A percentile compares a stretch with the other conserved stretches of the same genome.
Evolutionary conservation across 768 basidiomycete species (phyloP).

Genomic region (Mycena haematopus): DNA sequence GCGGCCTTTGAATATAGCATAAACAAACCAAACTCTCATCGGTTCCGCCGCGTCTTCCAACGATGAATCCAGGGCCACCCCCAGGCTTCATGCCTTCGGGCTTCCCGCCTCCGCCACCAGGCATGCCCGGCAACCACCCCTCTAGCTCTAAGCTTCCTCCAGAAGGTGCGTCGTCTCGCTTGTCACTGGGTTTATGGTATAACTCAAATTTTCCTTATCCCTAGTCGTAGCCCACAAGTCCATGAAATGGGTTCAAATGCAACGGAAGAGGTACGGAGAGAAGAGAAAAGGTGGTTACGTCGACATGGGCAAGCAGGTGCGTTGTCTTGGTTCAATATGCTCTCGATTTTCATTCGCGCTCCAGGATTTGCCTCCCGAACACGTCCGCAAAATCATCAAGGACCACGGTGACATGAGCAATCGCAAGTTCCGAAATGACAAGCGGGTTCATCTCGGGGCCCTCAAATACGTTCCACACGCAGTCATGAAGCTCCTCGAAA

Average conservation of each 20-base stretch:
- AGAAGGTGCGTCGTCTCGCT: conserved; percentile 44
- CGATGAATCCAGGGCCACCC: conserved; percentile 53
- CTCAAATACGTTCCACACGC: conserved; percentile 99
- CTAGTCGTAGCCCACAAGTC: conserved; percentile 85
- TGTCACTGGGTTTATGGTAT: not conserved
- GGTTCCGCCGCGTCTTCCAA: too few relatives aligned
- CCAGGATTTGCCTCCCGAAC: conserved; percentile 94
- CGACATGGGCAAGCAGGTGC: conserved; percentile 92
- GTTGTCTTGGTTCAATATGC: conserved; percentile 34
- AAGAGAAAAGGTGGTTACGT: conserved; percentile 89
- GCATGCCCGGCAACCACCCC: conserved; percentile 52
- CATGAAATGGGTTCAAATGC: conserved; percentile 96
- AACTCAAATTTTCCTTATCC: conserved; percentile 21
- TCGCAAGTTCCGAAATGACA: conserved; percentile 98
- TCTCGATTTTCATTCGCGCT: conserved; percentile 29
- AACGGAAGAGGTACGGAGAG: conserved; percentile 90
- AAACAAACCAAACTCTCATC: too few relatives aligned
- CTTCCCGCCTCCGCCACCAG: conserved; percentile 58
- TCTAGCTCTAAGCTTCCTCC: conserved; percentile 52
- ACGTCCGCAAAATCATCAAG: conserved; percentile 99
- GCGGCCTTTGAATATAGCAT: too few relatives aligned
- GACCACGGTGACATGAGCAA: conserved; percentile 99
- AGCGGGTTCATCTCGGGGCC: conserved; percentile 98
- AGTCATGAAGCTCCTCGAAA: conserved; percentile 98
- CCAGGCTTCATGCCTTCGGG: conserved; percentile 46